Percentiles rank a stretch among this genome's conserved stretches.
Evolutionary conservation across 2,329 filamentous ascomycete species (phyloP).

Genomic region (Stemphylium vesicarium): DNA sequence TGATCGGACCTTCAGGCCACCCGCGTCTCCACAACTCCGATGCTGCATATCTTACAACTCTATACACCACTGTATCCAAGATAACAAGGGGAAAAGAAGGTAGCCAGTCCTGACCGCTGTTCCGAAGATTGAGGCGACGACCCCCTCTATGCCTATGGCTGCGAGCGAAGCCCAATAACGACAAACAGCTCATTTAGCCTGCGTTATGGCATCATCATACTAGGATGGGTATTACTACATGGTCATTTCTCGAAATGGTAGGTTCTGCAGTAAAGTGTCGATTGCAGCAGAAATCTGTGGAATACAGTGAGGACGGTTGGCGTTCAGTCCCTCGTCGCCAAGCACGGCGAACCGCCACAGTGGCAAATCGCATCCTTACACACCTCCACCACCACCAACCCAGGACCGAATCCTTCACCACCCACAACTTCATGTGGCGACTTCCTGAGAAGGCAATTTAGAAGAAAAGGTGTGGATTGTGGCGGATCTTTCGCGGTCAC

Average conservation of each 20-base stretch:
- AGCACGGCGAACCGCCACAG: constrained; percentile 2
- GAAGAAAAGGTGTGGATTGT: constrained; percentile 14
- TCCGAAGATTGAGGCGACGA: not conserved
- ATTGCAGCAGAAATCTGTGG: constrained; percentile 16
- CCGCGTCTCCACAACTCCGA: not conserved
- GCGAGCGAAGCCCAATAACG: not conserved
- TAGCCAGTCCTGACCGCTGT: not conserved
- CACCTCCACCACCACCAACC: constrained; percentile 4
- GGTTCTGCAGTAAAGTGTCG: constrained; percentile 11
- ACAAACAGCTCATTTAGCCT: not conserved
- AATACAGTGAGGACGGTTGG: constrained; percentile 4
- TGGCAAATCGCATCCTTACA: constrained; percentile 11
- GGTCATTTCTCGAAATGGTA: constrained; percentile 8
- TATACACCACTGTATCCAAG: not conserved
- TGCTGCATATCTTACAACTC: not conserved
- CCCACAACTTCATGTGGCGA: constrained; percentile 9
- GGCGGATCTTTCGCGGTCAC: constrained; percentile 18
- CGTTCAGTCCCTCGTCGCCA: constrained; percentile 12
- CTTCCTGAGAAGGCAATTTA: constrained; percentile 16
- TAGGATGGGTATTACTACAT: not conserved
- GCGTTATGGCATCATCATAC: not conserved
- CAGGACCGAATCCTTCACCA: constrained; percentile 4
- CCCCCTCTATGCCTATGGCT: not conserved
- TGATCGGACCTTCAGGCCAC: not conserved
- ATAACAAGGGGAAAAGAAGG: not conserved